Evolutionary conservation across 371 early-diverging fungal species (phyloP).

Genomic region (Massospora cicadina): DNA sequence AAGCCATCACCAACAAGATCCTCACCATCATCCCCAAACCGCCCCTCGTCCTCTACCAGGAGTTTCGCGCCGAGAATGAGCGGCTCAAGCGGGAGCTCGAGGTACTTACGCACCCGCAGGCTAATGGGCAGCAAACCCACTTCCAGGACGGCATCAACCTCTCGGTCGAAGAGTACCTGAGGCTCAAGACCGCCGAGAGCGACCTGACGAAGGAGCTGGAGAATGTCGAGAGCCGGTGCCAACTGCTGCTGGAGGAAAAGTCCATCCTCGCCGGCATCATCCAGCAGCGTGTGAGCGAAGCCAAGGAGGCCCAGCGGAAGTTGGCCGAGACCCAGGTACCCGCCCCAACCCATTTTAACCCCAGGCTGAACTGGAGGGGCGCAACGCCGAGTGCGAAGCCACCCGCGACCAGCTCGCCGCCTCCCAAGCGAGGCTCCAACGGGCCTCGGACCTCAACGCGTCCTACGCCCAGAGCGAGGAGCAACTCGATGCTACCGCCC

Average conservation of each 20-base stretch:
- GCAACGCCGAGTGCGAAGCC: not conserved
- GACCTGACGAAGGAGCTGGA: not conserved
- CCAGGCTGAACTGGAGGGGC: not conserved
- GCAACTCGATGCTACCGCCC: not conserved
- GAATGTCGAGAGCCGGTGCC: not conserved
- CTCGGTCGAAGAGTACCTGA: not conserved
- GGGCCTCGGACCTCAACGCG: not conserved
- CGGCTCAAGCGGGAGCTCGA: slow-evolving; percentile 21
- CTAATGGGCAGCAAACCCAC: not conserved
- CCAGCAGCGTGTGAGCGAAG: not conserved
- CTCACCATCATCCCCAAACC: slow-evolving; percentile 75
- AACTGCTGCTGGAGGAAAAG: not conserved
- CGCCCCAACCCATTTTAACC: not conserved
- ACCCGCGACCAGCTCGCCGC: not conserved
- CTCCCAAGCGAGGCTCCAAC: no score
- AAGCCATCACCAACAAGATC: slow-evolving; percentile 96
- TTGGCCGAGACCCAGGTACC: not conserved
- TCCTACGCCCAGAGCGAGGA: not conserved
- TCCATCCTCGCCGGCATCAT: not conserved
- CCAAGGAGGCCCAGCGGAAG: not conserved
- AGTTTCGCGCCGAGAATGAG: slow-evolving; percentile 29
- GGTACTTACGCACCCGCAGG: slow-evolving; percentile 12
- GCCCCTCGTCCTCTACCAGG: slow-evolving; percentile 50
- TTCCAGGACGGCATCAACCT: not conserved
- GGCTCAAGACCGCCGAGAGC: not conserved